Evolutionary conservation across 495 filamentous ascomycete species (phyloP).

Genomic region (Pseudomonodictys pantanalensis): DNA sequence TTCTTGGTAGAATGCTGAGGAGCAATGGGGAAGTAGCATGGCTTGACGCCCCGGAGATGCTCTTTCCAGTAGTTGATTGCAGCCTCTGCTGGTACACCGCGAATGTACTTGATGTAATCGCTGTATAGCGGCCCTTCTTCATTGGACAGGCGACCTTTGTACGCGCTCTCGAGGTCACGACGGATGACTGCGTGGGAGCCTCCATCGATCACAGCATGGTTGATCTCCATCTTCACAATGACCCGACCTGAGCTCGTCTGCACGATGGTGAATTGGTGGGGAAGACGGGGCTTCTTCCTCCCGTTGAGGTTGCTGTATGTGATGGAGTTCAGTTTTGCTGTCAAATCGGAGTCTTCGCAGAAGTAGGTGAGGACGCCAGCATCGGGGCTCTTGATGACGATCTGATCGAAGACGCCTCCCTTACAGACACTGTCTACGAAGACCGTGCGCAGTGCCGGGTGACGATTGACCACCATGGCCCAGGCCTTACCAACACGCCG

Average conservation of each 20-base stretch:
- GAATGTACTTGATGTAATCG: constrained; percentile 52
- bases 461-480: constrained; percentile 52
- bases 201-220: constrained; percentile 54
- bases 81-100: constrained; percentile 38
- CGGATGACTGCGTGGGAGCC: constrained; percentile 50
- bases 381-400: constrained; percentile 48
- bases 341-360: constrained; percentile 43
- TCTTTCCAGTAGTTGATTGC: constrained; percentile 55
- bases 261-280: constrained; percentile 52
- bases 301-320: constrained; percentile 41
- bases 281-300: constrained; percentile 42
- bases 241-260: constrained; percentile 44
- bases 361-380: constrained; percentile 43
- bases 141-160: constrained; percentile 42
- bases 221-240: constrained; percentile 55
- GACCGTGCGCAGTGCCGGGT: constrained; percentile 54
- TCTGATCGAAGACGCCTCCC: constrained; percentile 53
- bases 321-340: constrained; percentile 42
- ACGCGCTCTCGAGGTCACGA: constrained; percentile 49
- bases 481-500: constrained; percentile 50
- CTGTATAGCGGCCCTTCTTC: constrained; percentile 51
- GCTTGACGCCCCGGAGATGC: constrained; percentile 49
- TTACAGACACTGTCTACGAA: constrained; percentile 55
- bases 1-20: constrained; percentile 25
- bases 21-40: constrained; percentile 51